phyloP scores from a whole-genome alignment of 2,329 filamentous ascomycete species.

The Ustulina deusta region DNA sequence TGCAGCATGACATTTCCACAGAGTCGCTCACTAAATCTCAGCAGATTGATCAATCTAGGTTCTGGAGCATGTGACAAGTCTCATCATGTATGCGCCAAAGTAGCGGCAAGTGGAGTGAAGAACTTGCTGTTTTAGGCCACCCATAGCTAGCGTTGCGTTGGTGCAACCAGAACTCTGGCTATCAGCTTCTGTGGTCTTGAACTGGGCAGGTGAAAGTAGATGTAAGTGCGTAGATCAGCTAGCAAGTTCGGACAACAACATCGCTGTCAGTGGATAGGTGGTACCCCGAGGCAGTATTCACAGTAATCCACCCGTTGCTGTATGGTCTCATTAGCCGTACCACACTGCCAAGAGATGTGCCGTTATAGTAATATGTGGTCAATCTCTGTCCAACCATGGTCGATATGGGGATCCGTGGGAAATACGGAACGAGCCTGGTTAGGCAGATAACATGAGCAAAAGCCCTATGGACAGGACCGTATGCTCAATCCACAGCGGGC shows the following conservation, averaged over 20 bases:
- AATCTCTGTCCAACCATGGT: neutral
- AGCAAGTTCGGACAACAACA: constrained; percentile 15
- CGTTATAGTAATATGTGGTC: constrained; percentile 1
- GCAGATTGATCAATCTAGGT: neutral
- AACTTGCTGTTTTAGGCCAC: neutral
- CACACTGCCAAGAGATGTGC: constrained; percentile 6
- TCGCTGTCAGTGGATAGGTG: neutral
- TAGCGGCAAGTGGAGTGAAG: constrained; percentile 14
- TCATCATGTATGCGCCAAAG: constrained; percentile 7
- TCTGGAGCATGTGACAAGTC: neutral
- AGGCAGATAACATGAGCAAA: neutral
- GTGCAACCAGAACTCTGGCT: constrained; percentile 1
- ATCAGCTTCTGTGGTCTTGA: neutral
- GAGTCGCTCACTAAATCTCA: constrained; percentile 4
- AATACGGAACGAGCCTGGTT: neutral
- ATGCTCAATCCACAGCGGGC: neutral
- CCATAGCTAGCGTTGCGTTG: neutral
- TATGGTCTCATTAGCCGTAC: constrained; percentile 33
- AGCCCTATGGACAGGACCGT: neutral
- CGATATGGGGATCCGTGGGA: constrained; percentile 5
- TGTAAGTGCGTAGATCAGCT: neutral
- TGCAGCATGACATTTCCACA: constrained; percentile 13
- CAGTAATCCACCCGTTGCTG: constrained; percentile 17
- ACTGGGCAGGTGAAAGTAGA: constrained; percentile 11
- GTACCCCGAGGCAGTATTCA: neutral